A percentile compares a stretch with the other conserved stretches of the same genome.
These are phyloP conservation scores for Pseudognaphalium luteoalbum DNA, from an alignment of 129 eudicot genomes.

Conservation along the genomic window DNA sequence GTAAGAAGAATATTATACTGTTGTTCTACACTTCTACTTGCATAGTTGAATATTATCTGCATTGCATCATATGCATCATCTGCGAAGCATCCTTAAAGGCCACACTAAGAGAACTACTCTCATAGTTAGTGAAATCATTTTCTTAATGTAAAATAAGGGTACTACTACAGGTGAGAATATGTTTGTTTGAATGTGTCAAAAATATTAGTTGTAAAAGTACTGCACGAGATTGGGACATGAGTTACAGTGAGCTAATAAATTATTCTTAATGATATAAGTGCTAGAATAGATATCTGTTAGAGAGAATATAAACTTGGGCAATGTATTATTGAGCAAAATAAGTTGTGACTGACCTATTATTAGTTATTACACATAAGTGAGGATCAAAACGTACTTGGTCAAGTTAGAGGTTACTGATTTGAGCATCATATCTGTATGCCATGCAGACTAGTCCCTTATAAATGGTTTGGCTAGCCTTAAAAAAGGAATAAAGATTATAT, in stretches of 20 bases:
- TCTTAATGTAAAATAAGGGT: too few relatives aligned
- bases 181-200: too few relatives aligned
- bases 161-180: too few relatives aligned
- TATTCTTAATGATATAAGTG: too few relatives aligned
- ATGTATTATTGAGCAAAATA: background rate
- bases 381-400: background rate
- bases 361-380: background rate
- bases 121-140: too few relatives aligned
- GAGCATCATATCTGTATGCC: background rate
- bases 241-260: too few relatives aligned
- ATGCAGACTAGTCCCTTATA: background rate
- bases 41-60: background rate
- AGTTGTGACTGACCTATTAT: background rate
- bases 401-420: background rate
- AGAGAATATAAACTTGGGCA: background rate
- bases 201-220: too few relatives aligned
- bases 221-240: too few relatives aligned
- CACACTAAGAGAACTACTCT: background rate
- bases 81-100: background rate
- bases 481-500: too few relatives aligned
- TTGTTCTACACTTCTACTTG: background rate
- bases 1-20: background rate
- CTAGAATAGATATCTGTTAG: too few relatives aligned
- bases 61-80: background rate
- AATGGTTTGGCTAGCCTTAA: background rate